Conservation (phyloP, 1,284 basidiomycete species). For the Sphaerobolus stellatus region DNA sequence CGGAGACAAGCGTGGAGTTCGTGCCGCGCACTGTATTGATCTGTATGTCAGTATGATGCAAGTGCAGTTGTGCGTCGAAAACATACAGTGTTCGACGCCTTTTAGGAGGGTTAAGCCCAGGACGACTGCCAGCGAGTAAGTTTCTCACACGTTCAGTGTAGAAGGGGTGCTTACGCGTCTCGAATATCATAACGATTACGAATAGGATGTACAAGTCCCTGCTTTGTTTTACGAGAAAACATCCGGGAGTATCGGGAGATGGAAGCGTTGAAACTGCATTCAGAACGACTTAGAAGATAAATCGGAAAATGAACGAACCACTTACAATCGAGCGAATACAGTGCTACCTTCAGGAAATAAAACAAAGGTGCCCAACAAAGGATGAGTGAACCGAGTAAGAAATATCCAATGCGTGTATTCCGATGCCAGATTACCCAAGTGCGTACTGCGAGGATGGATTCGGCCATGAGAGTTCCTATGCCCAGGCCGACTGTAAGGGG, state of each 20-base stretch:
- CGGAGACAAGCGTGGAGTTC: conserved; percentile 6
- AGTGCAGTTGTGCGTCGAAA: background rate
- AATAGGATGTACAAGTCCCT: conserved; percentile 2
- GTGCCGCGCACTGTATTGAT: background rate
- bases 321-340: conserved; percentile 7
- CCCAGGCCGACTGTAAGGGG: background rate
- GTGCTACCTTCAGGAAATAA: background rate
- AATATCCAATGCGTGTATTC: background rate
- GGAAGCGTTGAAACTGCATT: background rate
- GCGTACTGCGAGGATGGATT: conserved; percentile 4
- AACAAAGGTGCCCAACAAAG: background rate
- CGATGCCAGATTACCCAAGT: conserved; percentile 9
- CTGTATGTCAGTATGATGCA: no score
- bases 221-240: background rate
- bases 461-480: conserved; percentile 3
- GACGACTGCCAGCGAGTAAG: background rate
- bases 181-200: conserved; percentile 7
- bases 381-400: background rate
- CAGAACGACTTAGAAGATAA: background rate
- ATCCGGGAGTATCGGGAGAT: background rate
- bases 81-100: conserved; percentile 10
- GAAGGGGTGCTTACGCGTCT: background rate
- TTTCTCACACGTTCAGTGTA: background rate
- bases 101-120: conserved; percentile 3
- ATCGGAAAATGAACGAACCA: background rate